Conservation (phyloP, 2,329 filamentous ascomycete genomes). For the Lasiodiplodia hormozganensis region DNA sequence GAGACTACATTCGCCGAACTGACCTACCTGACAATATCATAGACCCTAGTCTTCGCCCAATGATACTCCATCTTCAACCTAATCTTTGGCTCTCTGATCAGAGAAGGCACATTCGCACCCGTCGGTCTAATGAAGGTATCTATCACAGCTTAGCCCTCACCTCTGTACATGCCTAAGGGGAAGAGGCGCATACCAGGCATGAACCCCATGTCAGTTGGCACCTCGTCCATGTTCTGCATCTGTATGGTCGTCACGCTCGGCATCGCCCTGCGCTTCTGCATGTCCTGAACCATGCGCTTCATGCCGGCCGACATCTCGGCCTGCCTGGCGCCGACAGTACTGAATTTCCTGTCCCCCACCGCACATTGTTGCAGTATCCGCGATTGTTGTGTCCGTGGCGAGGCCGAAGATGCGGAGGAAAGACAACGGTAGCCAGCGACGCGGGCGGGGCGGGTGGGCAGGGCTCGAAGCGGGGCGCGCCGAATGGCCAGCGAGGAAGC, state of each 20-base stretch:
- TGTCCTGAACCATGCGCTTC: constrained; percentile 19
- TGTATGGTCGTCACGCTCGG: constrained; percentile 1
- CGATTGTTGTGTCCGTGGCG: neutral
- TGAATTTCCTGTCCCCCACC: neutral
- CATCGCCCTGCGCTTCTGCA: constrained; percentile 18
- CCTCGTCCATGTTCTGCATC: constrained; percentile 3
- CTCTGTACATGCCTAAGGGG: neutral
- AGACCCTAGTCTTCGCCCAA: constrained; percentile 33
- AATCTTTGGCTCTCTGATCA: constrained; percentile 35
- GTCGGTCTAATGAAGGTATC: constrained; percentile 47
- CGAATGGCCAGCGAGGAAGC: constrained; percentile 13
- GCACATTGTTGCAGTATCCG: constrained; percentile 3
- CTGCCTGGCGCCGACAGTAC: neutral
- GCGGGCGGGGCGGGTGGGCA: neutral
- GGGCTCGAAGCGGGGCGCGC: neutral
- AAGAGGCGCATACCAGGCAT: constrained; percentile 32
- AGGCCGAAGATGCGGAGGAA: neutral
- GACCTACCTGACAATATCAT: constrained; percentile 35
- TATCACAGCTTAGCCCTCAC: constrained; percentile 32
- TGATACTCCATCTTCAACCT: constrained; percentile 39
- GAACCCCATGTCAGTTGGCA: constrained; percentile 33
- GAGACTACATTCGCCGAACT: neutral
- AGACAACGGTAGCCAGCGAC: constrained; percentile 11
- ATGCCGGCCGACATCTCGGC: neutral
- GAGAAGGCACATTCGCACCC: constrained; percentile 38